Base-by-base conservation (phyloP, 257 asterid genomes). In the Thymus quinquecostatus region DNA sequence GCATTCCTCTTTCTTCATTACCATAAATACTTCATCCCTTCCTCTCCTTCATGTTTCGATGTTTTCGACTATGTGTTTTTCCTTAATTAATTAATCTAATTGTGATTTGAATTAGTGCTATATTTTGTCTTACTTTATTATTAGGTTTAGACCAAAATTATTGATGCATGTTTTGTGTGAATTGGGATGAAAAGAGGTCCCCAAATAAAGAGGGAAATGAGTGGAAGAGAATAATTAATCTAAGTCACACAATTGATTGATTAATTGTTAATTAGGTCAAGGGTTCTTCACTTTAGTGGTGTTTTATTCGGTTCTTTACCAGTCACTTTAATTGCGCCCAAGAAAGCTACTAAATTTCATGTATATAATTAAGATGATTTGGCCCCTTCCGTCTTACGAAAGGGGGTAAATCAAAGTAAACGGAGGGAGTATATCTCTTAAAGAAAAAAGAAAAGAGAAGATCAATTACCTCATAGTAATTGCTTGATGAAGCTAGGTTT, bases 1-100 rank as follows among this genome's bases (percentile, higher is more conserved):
- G 10, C 65, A 64, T 74, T 80, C 76, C 75, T 76, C 45, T 83
- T 76, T 75, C 79, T 76, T 69, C 10, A 74, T 81, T 79, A 34
- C 79, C 76, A 50, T 10, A 64, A 30, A 62, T 70, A 61, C 57
- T 33, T 21, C 21, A 33, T 60, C 73, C 43, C 48, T 12, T 41
- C 67, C 6, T 49, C 70, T 11, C 66, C 60, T 50, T 69, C 27
- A 32, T 62, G 57, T 66, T 66, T 54, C 38, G n/a, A 34, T 33
- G 14, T 51, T 51, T 51, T 1, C 57, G 6, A 14, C 57, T 51
- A 28, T n/a, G 6, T 0, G 6, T 21, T 10, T 59, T 59, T 59
- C 29, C 64, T 59, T 12, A 2, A 59, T 36, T 36, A 36, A 36
- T 36, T 36, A 36, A 0, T 21, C 0, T 36, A 36, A 36, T 33